Conservation (phyloP, 441 rosid species). For the Mallotus japonicus region DNA sequence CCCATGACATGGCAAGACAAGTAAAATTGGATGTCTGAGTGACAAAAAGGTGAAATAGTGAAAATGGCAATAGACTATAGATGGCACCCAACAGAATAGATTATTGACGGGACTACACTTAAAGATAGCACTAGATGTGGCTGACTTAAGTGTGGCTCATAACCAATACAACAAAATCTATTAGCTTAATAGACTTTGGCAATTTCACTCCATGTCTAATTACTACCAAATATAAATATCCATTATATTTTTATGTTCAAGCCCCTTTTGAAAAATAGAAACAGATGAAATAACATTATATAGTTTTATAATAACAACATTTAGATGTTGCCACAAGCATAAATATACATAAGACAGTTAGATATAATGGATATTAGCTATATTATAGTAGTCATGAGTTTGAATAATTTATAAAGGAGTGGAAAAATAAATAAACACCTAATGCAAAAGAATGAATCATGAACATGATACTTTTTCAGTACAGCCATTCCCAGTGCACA, state of each 20-base stretch:
- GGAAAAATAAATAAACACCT: background rate
- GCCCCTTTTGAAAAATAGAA: background rate
- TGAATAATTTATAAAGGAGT: background rate
- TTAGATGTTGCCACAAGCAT: background rate
- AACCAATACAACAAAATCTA: background rate
- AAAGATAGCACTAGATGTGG: background rate
- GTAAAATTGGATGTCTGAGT: background rate
- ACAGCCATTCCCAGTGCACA: too few relatives aligned
- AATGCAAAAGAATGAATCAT: background rate
- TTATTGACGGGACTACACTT: background rate
- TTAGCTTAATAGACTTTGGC: background rate
- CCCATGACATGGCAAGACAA: background rate
- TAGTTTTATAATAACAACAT: background rate
- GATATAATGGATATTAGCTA: background rate
- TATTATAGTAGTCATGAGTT: background rate
- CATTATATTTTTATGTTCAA: background rate
- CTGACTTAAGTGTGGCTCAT: background rate
- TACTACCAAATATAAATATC: background rate
- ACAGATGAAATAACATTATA: background rate
- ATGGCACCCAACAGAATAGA: background rate
- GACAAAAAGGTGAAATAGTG: background rate
- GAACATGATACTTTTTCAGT: background rate
- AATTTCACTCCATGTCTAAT: background rate
- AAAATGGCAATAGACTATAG: background rate
- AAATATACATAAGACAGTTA: background rate